Evolutionary conservation across 768 basidiomycete species (phyloP).

Genomic region (Infundibulicybe gibba): DNA sequence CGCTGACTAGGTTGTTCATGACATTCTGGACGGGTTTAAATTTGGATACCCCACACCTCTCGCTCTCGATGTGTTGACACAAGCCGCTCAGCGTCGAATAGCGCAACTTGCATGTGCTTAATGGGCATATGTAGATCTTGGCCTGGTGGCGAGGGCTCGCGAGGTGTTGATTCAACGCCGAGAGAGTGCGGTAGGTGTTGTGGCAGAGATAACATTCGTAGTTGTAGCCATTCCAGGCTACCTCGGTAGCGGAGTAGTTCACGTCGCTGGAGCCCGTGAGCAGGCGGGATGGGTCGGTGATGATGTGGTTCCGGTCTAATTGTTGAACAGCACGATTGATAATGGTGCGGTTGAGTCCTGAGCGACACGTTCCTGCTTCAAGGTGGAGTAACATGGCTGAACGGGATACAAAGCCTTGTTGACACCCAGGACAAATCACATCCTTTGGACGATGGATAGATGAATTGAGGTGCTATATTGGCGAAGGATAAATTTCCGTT

Average conservation of each 20-base stretch:
- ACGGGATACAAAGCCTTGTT: constrained; percentile 40
- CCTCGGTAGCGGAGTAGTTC: constrained; percentile 25
- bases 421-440: constrained; percentile 39
- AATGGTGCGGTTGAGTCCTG: constrained; percentile 36
- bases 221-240: constrained; percentile 39
- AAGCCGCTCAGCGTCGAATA: constrained; percentile 56
- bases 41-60: constrained; percentile 49
- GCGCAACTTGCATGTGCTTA: constrained; percentile 32
- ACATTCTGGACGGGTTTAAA: constrained; percentile 37
- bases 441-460: constrained; percentile 39
- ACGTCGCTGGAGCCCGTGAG: constrained; percentile 27
- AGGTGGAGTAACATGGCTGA: constrained; percentile 61
- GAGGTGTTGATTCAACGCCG: constrained; percentile 57
- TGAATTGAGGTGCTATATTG: constrained; percentile 47
- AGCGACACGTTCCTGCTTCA: constrained; percentile 55
- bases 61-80: constrained; percentile 65
- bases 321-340: constrained; percentile 39
- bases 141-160: constrained; percentile 56
- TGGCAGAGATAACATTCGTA: constrained; percentile 71
- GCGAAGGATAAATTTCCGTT: not conserved
- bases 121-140: constrained; percentile 53
- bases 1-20: constrained; percentile 30
- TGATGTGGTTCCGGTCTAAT: constrained; percentile 40
- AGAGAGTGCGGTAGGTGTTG: constrained; percentile 31
- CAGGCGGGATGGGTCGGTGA: constrained; percentile 55